Evolutionary conservation across 2,329 filamentous ascomycete genomes (phyloP).

Genomic region (Exophiala viscosa): DNA sequence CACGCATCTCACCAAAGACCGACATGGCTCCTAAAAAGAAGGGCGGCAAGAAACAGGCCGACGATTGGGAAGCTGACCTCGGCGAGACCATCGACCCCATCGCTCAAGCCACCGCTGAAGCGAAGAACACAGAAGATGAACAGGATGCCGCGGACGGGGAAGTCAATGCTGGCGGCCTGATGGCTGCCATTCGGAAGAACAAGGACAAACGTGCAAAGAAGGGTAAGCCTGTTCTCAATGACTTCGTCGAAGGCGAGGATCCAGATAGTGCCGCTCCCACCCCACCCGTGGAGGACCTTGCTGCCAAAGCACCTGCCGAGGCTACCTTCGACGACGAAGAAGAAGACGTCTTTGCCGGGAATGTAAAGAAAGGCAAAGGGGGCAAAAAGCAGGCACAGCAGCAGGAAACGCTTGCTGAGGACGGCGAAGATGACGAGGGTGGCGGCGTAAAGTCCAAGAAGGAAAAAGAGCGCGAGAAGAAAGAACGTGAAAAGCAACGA

Average conservation of each 20-base stretch:
- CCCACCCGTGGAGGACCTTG: slow-evolving; percentile 44
- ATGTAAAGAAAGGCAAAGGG: slow-evolving; percentile 66
- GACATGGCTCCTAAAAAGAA: slow-evolving; percentile 94
- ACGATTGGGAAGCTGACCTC: slow-evolving; percentile 93
- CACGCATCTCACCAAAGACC: slow-evolving; percentile 9
- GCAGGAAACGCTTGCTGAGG: slow-evolving; percentile 44
- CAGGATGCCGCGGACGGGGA: slow-evolving; percentile 53
- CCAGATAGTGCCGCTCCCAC: slow-evolving; percentile 42
- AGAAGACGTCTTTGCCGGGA: slow-evolving; percentile 80
- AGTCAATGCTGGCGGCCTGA: slow-evolving; percentile 56
- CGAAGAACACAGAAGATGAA: slow-evolving; percentile 45
- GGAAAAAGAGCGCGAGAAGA: slow-evolving; percentile 97
- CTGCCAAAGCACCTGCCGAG: slow-evolving; percentile 72
- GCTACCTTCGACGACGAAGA: slow-evolving; percentile 77
- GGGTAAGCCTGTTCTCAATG: slow-evolving; percentile 67
- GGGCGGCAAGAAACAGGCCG: slow-evolving; percentile 71
- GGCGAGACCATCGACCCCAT: slow-evolving; percentile 70
- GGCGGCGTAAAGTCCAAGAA: slow-evolving; percentile 88
- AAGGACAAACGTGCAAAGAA: slow-evolving; percentile 89
- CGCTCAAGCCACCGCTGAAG: slow-evolving; percentile 46
- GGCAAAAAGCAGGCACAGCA: slow-evolving; percentile 43
- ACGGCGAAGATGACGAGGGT: slow-evolving; percentile 52
- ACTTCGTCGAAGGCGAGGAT: slow-evolving; percentile 68
- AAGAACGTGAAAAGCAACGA: slow-evolving; percentile 95
- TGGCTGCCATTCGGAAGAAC: slow-evolving; percentile 77